These are phyloP conservation scores for Thermothelomyces thermophilus DNA, from an alignment of 2,329 filamentous ascomycete species.

Conservation along the genomic window DNA sequence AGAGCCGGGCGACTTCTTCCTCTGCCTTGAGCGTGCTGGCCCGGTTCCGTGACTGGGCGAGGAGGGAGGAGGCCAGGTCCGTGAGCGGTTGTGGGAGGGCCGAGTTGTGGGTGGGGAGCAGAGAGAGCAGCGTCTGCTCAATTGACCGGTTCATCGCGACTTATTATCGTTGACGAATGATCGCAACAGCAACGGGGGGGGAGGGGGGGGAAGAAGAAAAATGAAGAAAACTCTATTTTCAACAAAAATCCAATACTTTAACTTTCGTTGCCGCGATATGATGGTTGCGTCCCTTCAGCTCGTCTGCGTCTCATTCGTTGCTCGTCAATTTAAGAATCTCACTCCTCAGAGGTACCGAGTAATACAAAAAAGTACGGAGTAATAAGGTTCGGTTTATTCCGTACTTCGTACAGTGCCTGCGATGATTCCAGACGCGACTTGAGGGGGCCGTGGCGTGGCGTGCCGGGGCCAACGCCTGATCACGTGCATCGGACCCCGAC, in stretches of 20 bases:
- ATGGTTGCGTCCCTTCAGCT: background rate
- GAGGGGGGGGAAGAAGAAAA: background rate
- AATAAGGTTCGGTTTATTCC: too few species aligned
- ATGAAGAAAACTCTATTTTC: background rate
- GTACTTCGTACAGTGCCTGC: too few species aligned
- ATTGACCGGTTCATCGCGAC: conserved; percentile 65
- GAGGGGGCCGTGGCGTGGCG: background rate
- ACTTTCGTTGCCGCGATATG: too few species aligned
- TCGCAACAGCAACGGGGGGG: too few species aligned
- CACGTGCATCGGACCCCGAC: conserved; percentile 22
- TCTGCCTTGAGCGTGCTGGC: conserved; percentile 74
- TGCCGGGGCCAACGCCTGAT: conserved; percentile 11
- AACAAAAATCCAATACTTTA: background rate
- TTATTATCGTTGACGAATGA: too few species aligned
- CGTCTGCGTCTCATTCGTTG: background rate
- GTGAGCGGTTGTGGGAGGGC: conserved; percentile 63
- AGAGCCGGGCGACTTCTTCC: conserved; percentile 79
- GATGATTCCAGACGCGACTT: too few species aligned
- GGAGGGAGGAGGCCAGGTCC: conserved; percentile 63
- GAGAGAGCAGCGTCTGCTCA: conserved; percentile 64
- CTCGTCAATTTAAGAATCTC: background rate
- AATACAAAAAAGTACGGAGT: too few species aligned
- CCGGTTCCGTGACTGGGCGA: conserved; percentile 72
- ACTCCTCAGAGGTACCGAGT: too few species aligned
- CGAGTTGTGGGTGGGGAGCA: conserved; percentile 66